A percentile compares a stretch with the other conserved stretches of the same genome.
Conservation (phyloP, 2,329 filamentous ascomycete species). For the Hypoxylon sp. region DNA sequence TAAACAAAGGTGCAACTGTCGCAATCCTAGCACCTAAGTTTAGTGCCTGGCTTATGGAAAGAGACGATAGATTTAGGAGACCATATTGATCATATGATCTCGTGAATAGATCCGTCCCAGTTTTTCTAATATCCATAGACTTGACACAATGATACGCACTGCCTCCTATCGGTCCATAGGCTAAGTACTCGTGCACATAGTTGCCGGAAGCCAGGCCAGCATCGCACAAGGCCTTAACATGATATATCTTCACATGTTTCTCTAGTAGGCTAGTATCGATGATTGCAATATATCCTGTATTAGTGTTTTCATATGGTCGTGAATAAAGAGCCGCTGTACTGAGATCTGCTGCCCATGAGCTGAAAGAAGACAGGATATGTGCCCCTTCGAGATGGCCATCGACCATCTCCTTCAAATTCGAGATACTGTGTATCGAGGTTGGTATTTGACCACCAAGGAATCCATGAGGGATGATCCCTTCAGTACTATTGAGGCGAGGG, state of each 20-base stretch:
- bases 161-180: slow-evolving; percentile 27
- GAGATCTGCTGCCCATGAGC: slow-evolving; percentile 31
- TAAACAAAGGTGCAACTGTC: slow-evolving; percentile 9
- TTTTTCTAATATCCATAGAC: neutral
- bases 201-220: slow-evolving; percentile 1
- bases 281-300: slow-evolving; percentile 15
- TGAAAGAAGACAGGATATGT: slow-evolving; percentile 7
- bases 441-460: slow-evolving; percentile 5
- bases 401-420: neutral
- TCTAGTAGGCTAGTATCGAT: slow-evolving; percentile 28
- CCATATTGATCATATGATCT: too few species aligned
- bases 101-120: neutral
- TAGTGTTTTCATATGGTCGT: neutral
- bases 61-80: neutral
- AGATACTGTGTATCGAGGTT: slow-evolving; percentile 19
- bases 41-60: neutral
- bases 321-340: neutral
- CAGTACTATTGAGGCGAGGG: slow-evolving; percentile 14
- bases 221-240: neutral
- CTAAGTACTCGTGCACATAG: slow-evolving; percentile 30
- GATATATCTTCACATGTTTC: slow-evolving; percentile 26
- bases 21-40: neutral
- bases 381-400: neutral
- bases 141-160: slow-evolving; percentile 28
- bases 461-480: slow-evolving; percentile 21